Percentiles rank a stretch among this genome's conserved stretches.
Evolutionary conservation across 208 protist species (phyloP).

Genomic region (Willaertia magna): DNA sequence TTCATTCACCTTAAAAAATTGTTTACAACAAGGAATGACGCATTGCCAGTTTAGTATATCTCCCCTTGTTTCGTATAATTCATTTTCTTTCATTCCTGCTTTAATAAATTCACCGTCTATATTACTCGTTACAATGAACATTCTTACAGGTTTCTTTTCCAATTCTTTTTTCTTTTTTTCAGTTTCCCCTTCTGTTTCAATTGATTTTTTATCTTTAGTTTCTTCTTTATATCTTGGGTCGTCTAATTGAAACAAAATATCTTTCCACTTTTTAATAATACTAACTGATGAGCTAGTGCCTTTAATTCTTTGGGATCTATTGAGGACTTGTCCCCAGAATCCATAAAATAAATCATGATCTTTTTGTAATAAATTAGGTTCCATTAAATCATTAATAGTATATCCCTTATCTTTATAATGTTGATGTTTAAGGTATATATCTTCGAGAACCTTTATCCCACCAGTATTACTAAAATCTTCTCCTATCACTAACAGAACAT

Average conservation of each 20-base stretch:
- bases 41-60: not conserved
- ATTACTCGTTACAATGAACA: not conserved
- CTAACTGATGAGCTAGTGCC: not conserved
- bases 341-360: slow-evolving; percentile 1
- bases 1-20: not conserved
- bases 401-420: not conserved
- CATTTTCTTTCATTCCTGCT: not conserved
- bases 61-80: not conserved
- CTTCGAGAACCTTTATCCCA: not conserved
- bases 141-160: not conserved
- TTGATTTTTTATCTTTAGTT: not conserved
- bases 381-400: not conserved
- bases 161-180: not conserved
- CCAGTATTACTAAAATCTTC: not conserved
- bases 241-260: not conserved
- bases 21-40: not conserved
- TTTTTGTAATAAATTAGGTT: not conserved
- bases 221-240: not conserved
- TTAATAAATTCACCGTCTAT: not conserved
- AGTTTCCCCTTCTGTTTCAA: too few relatives aligned
- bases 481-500: not conserved
- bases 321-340: not conserved
- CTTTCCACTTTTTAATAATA: not conserved
- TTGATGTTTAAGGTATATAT: not conserved
- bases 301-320: not conserved